Percentiles rank a stretch among this genome's conserved stretches.
These are phyloP conservation scores for Collybia mongolica DNA, from an alignment of 768 basidiomycete species.

Conservation along the genomic window DNA sequence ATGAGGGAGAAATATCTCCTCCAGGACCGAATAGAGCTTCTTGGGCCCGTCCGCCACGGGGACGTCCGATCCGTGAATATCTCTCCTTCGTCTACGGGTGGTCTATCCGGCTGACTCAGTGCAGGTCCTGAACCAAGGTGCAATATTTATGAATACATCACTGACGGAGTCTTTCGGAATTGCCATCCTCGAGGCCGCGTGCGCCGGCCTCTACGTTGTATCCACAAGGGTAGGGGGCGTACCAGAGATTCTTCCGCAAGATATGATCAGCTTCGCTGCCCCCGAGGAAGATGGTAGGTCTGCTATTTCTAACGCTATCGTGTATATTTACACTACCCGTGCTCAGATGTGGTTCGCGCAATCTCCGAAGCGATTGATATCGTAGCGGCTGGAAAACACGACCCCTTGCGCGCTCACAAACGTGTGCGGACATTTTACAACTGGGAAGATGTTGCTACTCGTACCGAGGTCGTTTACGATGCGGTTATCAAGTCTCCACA, in stretches of 20 bases:
- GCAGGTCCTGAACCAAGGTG: slow-evolving; percentile 82
- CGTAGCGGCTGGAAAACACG: slow-evolving; percentile 65
- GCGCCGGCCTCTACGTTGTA: slow-evolving; percentile 91
- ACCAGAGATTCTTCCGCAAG: slow-evolving; percentile 89
- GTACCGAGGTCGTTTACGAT: slow-evolving; percentile 84
- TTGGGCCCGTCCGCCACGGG: slow-evolving; percentile 77
- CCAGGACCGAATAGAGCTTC: slow-evolving; percentile 88
- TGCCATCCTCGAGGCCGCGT: slow-evolving; percentile 96
- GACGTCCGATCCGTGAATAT: slow-evolving; percentile 73
- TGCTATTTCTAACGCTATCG: slow-evolving; percentile 2
- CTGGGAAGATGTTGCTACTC: slow-evolving; percentile 76
- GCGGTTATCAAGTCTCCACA: slow-evolving; percentile 59
- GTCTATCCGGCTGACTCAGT: not conserved
- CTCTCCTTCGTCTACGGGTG: no score
- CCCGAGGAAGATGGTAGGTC: slow-evolving; percentile 88
- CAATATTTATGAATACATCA: slow-evolving; percentile 94
- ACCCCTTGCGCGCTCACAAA: slow-evolving; percentile 74
- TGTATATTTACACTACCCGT: not conserved
- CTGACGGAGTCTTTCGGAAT: slow-evolving; percentile 97
- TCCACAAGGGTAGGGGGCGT: slow-evolving; percentile 94
- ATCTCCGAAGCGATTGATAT: slow-evolving; percentile 77
- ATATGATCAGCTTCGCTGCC: slow-evolving; percentile 94
- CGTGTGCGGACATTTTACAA: slow-evolving; percentile 83
- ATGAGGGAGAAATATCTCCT: slow-evolving; percentile 90
- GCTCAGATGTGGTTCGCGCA: slow-evolving; percentile 78